Conservation (phyloP, 768 basidiomycete species). For the Chiua virens region DNA sequence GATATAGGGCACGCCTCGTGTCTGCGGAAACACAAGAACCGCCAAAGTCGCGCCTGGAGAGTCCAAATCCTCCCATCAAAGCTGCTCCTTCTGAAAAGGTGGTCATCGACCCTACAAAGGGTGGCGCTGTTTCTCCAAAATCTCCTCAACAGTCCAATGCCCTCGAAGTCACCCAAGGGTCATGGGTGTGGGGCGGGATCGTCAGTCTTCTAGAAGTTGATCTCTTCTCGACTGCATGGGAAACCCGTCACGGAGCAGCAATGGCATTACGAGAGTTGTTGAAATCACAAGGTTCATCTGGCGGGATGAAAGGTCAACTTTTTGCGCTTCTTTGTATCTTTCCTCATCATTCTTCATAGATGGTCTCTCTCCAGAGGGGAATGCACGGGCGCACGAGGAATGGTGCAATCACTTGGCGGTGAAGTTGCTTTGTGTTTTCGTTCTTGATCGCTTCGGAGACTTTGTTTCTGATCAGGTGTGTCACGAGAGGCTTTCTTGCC, state of each 20-base stretch:
- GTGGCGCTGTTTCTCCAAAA: slow-evolving; percentile 81
- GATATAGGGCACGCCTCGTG: slow-evolving; percentile 68
- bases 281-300: slow-evolving; percentile 76
- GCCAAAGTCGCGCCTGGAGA: slow-evolving; percentile 55
- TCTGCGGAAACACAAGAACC: slow-evolving; percentile 55
- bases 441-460: slow-evolving; percentile 97
- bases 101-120: slow-evolving; percentile 76
- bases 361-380: slow-evolving; percentile 51
- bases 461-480: slow-evolving; percentile 88
- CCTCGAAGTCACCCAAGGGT: slow-evolving; percentile 69
- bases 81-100: slow-evolving; percentile 57
- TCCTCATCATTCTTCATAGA: slow-evolving; percentile 38
- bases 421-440: slow-evolving; percentile 84
- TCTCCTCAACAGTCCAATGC: slow-evolving; percentile 74
- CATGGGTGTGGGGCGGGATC: slow-evolving; percentile 87
- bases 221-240: slow-evolving; percentile 86
- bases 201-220: slow-evolving; percentile 79
- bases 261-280: slow-evolving; percentile 88
- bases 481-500: background rate
- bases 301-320: slow-evolving; percentile 73
- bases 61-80: slow-evolving; percentile 47
- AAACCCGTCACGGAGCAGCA: slow-evolving; percentile 90
- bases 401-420: slow-evolving; percentile 91
- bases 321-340: background rate
- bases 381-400: slow-evolving; percentile 67